Evolutionary conservation across 306 rosid genomes (phyloP).

Genomic region (Alnus rubra): DNA sequence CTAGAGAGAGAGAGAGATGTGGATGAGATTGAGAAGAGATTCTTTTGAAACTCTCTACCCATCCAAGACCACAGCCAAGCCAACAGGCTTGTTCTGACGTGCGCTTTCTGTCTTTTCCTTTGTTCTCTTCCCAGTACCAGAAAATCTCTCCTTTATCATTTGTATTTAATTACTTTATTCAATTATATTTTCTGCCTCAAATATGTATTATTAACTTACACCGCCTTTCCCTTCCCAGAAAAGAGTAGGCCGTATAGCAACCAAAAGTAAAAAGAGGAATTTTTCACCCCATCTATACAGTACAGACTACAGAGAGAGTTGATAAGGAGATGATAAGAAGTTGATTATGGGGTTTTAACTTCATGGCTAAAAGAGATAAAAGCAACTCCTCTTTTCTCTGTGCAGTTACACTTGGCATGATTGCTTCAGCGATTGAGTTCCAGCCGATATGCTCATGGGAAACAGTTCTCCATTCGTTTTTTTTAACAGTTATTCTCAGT

Average conservation of each 20-base stretch:
- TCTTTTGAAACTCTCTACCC: constrained; percentile 51
- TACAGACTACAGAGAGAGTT: constrained; percentile 3
- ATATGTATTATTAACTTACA: constrained; percentile 18
- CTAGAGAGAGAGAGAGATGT: constrained; percentile 27
- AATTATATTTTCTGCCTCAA: constrained; percentile 9
- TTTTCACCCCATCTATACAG: constrained; percentile 15
- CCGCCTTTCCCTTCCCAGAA: constrained; percentile 42
- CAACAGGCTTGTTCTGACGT: constrained; percentile 65
- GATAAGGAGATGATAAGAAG: constrained; percentile 35
- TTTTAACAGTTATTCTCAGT: not conserved
- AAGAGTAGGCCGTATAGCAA: constrained; percentile 23
- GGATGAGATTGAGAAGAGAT: constrained; percentile 56
- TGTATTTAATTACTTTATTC: not conserved
- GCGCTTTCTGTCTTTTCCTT: constrained; percentile 84
- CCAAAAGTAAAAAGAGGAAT: not conserved
- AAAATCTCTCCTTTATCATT: constrained; percentile 7
- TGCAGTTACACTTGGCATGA: constrained; percentile 15
- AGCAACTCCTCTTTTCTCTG: constrained; percentile 19
- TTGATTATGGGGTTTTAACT: constrained; percentile 51
- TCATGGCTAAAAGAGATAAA: constrained; percentile 29
- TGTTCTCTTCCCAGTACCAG: constrained; percentile 37
- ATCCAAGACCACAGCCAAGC: constrained; percentile 68
- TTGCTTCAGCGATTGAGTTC: constrained; percentile 19
- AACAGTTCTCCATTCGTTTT: constrained; percentile 1
- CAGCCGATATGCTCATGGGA: constrained; percentile 24